Evolutionary conservation across 2,329 filamentous ascomycete species (phyloP).

Genomic region (Didymella keratinophila): DNA sequence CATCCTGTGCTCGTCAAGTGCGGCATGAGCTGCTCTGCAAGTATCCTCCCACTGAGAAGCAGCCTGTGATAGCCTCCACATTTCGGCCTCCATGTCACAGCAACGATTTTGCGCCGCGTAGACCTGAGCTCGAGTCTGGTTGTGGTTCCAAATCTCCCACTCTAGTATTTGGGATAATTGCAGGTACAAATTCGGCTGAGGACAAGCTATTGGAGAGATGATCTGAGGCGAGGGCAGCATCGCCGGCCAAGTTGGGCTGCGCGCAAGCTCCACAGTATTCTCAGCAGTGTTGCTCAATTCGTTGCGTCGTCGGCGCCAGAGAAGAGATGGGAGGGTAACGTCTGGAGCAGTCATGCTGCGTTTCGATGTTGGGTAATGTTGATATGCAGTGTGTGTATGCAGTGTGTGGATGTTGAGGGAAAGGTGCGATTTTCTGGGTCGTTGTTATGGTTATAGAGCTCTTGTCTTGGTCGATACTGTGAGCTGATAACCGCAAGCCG

Average conservation of each 20-base stretch:
- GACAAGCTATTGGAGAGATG: background rate
- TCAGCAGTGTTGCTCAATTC: background rate
- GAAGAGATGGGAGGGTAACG: background rate
- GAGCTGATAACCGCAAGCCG: too few relatives aligned
- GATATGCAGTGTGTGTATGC: too few relatives aligned
- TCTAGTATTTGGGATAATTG: constrained; percentile 9
- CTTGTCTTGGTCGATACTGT: too few relatives aligned
- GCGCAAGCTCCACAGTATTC: background rate
- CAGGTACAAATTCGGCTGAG: constrained; percentile 11
- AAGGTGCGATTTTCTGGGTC: too few relatives aligned
- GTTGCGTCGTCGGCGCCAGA: background rate
- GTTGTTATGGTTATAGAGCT: too few relatives aligned
- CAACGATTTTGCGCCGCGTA: background rate
- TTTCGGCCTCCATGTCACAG: constrained; percentile 3
- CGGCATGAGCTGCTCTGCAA: background rate
- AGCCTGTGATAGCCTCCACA: constrained; percentile 4
- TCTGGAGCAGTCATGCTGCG: constrained; percentile 1
- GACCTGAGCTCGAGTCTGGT: constrained; percentile 8
- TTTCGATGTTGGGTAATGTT: too few relatives aligned
- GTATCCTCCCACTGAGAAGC: constrained; percentile 7
- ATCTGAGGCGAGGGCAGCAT: background rate
- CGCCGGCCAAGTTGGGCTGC: constrained; percentile 1
- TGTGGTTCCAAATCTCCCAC: constrained; percentile 16
- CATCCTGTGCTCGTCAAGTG: constrained; percentile 8
- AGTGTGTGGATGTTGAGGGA: too few relatives aligned